Percentiles rank a stretch among this genome's conserved stretches.
phyloP scores from a whole-genome alignment of 441 rosid genomes.

The Euphorbia schlechtendalii region DNA sequence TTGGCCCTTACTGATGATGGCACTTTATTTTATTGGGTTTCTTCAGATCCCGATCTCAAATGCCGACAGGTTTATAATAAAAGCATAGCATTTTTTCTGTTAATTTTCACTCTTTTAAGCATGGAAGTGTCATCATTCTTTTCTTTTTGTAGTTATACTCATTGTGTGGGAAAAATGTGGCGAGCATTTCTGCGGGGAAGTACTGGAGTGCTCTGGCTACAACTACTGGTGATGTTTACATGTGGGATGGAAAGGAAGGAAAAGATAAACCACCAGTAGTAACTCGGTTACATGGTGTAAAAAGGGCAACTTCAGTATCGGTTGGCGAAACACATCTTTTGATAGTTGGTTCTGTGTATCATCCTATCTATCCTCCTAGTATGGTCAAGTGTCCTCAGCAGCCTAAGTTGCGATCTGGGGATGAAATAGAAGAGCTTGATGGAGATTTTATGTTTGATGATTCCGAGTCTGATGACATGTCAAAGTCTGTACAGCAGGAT shows the following conservation, averaged over 20 bases:
- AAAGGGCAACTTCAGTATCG: slow-evolving; percentile 80
- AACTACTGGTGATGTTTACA: slow-evolving; percentile 77
- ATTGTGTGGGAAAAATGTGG: slow-evolving; percentile 50
- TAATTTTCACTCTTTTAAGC: neutral
- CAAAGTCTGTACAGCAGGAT: slow-evolving; percentile 28
- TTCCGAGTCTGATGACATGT: slow-evolving; percentile 30
- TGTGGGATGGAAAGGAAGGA: slow-evolving; percentile 81
- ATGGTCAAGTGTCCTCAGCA: slow-evolving; percentile 29
- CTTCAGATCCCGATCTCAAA: slow-evolving; percentile 81
- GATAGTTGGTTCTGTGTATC: slow-evolving; percentile 77
- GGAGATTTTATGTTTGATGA: slow-evolving; percentile 62
- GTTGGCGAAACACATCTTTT: slow-evolving; percentile 96
- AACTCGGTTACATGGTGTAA: slow-evolving; percentile 74
- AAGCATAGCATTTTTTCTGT: slow-evolving; percentile 9
- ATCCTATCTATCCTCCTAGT: slow-evolving; percentile 51
- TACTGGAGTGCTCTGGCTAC: slow-evolving; percentile 90
- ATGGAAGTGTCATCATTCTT: slow-evolving; percentile 8
- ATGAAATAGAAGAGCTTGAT: slow-evolving; percentile 47
- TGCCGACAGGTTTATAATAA: slow-evolving; percentile 75
- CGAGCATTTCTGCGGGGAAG: slow-evolving; percentile 84
- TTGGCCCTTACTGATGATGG: slow-evolving; percentile 92
- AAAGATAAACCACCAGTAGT: slow-evolving; percentile 52
- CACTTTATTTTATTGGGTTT: slow-evolving; percentile 83
- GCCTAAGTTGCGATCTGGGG: slow-evolving; percentile 28
- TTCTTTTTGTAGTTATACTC: slow-evolving; percentile 47